Conservation (phyloP, 2,329 filamentous ascomycete species). For the Cercospora sp. region DNA sequence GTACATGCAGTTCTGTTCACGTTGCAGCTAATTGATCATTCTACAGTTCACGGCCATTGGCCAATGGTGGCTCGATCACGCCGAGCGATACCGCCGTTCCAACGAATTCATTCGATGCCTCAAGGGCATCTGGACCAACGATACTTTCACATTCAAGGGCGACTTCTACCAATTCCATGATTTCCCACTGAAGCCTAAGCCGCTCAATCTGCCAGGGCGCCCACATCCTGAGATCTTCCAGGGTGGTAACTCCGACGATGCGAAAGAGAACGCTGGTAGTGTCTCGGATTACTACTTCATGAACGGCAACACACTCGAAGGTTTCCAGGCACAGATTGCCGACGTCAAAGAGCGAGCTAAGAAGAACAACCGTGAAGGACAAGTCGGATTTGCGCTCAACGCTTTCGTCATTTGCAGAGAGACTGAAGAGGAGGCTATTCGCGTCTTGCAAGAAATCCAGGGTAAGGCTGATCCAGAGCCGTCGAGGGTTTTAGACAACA, state of each 20-base stretch:
- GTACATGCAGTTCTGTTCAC: background rate
- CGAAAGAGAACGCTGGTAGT: constrained; percentile 51
- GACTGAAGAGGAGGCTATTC: constrained; percentile 54
- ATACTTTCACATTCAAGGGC: constrained; percentile 52
- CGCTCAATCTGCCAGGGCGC: constrained; percentile 46
- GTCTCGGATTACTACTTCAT: constrained; percentile 58
- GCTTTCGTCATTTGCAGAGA: constrained; percentile 54
- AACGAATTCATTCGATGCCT: constrained; percentile 55
- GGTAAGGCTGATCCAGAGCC: constrained; percentile 55
- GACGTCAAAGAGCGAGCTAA: constrained; percentile 52
- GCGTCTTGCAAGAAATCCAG: constrained; percentile 54
- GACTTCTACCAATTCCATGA: constrained; percentile 58
- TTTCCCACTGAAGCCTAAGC: constrained; percentile 54
- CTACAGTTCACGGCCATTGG: constrained; percentile 51
- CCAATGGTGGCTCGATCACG: constrained; percentile 58
- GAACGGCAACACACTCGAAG: constrained; percentile 58
- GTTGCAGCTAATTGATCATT: constrained; percentile 9
- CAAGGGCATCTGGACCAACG: constrained; percentile 55
- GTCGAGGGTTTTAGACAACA: constrained; percentile 53
- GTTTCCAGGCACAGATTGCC: constrained; percentile 53
- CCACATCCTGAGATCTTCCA: constrained; percentile 57
- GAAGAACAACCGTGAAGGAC: constrained; percentile 47
- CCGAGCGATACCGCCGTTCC: constrained; percentile 54
- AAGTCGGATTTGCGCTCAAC: constrained; percentile 54
- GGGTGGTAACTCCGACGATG: constrained; percentile 55